Conservation (phyloP, 495 filamentous ascomycete genomes). For the Pyrenopolyporus hunteri region DNA sequence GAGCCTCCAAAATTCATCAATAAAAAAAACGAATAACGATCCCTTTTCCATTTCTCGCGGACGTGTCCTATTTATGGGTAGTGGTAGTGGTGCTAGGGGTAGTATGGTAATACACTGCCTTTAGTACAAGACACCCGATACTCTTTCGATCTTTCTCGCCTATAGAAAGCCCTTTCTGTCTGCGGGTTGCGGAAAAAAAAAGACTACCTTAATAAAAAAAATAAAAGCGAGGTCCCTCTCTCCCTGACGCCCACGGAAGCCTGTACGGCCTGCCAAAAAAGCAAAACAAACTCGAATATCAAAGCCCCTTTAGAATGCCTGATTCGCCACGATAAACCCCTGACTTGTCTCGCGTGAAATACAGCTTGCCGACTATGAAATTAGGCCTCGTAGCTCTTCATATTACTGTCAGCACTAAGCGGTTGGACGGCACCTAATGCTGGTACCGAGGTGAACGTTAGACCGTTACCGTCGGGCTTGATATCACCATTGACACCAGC, state of each 20-base stretch:
- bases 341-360: not conserved
- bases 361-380: constrained; percentile 32
- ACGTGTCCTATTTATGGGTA: constrained; percentile 28
- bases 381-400: constrained; percentile 59
- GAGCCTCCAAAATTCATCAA: not conserved
- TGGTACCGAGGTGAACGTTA: constrained; percentile 65
- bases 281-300: too few species aligned
- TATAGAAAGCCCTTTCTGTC: not conserved
- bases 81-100: not conserved
- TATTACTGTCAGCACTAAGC: constrained; percentile 65
- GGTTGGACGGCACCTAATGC: constrained; percentile 62
- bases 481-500: constrained; percentile 64
- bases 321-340: constrained; percentile 25
- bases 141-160: not conserved
- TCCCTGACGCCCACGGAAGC: constrained; percentile 24
- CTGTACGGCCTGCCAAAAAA: not conserved
- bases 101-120: constrained; percentile 24
- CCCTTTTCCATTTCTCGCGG: constrained; percentile 25
- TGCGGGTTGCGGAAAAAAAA: not conserved
- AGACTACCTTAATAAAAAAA: not conserved
- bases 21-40: not conserved
- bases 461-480: constrained; percentile 57
- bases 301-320: constrained; percentile 18
- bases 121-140: constrained; percentile 5
- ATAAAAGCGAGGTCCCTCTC: constrained; percentile 5